Conservation (phyloP, 768 basidiomycete genomes). For the Hypholoma fasciculare region DNA sequence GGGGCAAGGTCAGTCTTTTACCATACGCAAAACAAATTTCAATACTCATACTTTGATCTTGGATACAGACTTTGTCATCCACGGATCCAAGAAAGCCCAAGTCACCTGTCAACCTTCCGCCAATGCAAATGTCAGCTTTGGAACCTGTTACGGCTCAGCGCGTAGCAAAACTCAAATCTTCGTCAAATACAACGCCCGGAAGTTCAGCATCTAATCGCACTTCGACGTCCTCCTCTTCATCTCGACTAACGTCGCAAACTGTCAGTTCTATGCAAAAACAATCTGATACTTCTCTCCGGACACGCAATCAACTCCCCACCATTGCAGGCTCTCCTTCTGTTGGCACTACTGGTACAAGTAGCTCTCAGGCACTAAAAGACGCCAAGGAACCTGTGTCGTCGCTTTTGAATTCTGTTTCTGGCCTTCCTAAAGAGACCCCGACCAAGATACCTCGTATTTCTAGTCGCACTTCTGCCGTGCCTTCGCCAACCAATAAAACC, state of each 20-base stretch:
- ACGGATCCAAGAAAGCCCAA: slow-evolving; percentile 76
- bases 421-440: slow-evolving; percentile 77
- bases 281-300: slow-evolving; percentile 79
- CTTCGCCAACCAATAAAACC: slow-evolving; percentile 70
- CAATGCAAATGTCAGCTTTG: slow-evolving; percentile 87
- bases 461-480: slow-evolving; percentile 74
- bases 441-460: slow-evolving; percentile 93
- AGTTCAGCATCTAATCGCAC: slow-evolving; percentile 35
- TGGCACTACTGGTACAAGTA: slow-evolving; percentile 54
- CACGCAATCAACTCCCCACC: slow-evolving; percentile 77
- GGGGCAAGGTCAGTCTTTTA: slow-evolving; percentile 74
- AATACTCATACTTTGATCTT: slow-evolving; percentile 10
- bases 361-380: slow-evolving; percentile 51
- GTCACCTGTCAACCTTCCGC: slow-evolving; percentile 74
- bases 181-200: slow-evolving; percentile 45
- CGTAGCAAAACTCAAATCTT: slow-evolving; percentile 76
- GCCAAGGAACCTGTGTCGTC: slow-evolving; percentile 57
- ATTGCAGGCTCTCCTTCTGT: slow-evolving; percentile 95
- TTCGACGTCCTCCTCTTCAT: slow-evolving; percentile 48
- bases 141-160: slow-evolving; percentile 82
- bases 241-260: slow-evolving; percentile 78
- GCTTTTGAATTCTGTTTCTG: slow-evolving; percentile 48
- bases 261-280: slow-evolving; percentile 87
- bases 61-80: slow-evolving; percentile 74
- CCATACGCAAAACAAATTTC: not conserved